Percentiles rank a stretch among this genome's conserved stretches.
Evolutionary conservation across 2,329 filamentous ascomycete genomes (phyloP).

Genomic region (Cordyceps cateniannulata): DNA sequence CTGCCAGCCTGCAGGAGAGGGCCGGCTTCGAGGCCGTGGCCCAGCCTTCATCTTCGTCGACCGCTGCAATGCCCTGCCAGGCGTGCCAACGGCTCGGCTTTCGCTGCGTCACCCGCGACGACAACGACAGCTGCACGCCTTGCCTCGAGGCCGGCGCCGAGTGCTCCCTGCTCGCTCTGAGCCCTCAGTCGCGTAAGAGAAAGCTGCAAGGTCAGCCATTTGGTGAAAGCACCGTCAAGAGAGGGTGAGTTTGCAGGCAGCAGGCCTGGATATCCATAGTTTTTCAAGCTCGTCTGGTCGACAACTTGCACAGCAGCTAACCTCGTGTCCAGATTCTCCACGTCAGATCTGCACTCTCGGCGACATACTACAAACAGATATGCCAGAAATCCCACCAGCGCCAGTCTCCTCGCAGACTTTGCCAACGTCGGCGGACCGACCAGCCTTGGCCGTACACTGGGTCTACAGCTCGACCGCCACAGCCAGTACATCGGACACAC

Average conservation of each 20-base stretch:
- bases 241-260: constrained; percentile 53
- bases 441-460: constrained; percentile 62
- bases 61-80: constrained; percentile 53
- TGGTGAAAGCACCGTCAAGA: constrained; percentile 57
- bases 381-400: constrained; percentile 46
- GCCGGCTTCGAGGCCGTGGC: background rate
- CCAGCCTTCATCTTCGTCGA: constrained; percentile 28
- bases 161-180: constrained; percentile 25
- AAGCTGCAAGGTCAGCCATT: constrained; percentile 62
- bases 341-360: constrained; percentile 35
- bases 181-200: constrained; percentile 71
- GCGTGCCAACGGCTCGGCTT: constrained; percentile 67
- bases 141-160: constrained; percentile 8
- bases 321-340: constrained; percentile 13
- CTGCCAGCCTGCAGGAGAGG: constrained; percentile 42
- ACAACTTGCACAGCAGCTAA: background rate
- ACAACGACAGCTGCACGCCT: constrained; percentile 58
- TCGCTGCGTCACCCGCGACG: constrained; percentile 68
- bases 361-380: constrained; percentile 18
- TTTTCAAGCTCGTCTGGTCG: background rate
- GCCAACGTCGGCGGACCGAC: constrained; percentile 62
- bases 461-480: constrained; percentile 70
- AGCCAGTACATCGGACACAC: constrained; percentile 80
- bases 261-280: background rate
- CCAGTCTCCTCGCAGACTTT: constrained; percentile 62